phyloP scores from a whole-genome alignment of 305 asterid genomes.

The Solanum hybrid region DNA sequence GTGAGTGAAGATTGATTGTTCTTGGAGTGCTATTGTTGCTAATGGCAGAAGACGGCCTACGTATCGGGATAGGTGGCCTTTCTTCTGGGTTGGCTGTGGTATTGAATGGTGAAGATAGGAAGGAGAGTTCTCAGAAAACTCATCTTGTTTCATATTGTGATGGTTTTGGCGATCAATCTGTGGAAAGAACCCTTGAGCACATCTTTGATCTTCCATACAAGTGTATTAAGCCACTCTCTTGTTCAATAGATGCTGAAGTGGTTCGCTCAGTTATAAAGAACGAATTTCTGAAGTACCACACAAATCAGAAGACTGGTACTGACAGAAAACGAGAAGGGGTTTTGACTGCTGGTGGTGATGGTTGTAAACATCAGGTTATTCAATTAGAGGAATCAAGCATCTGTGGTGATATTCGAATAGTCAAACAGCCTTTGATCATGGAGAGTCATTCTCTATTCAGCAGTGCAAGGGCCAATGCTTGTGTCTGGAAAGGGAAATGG shows the following conservation, averaged over 20 bases:
- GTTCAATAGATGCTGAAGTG: conserved; percentile 35
- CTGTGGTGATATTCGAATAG: conserved; percentile 72
- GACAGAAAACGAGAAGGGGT: conserved; percentile 46
- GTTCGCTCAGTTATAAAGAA: conserved; percentile 55
- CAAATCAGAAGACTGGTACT: conserved; percentile 22
- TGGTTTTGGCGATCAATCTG: conserved; percentile 81
- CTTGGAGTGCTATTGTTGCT: conserved; percentile 13
- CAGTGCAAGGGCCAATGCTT: conserved; percentile 77
- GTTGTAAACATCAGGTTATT: conserved; percentile 32
- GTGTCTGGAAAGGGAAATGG: conserved; percentile 98
- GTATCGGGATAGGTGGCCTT: conserved; percentile 59
- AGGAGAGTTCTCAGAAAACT: conserved; percentile 55
- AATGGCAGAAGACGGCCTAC: conserved; percentile 84
- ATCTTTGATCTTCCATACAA: conserved; percentile 75
- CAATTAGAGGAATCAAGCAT: conserved; percentile 71
- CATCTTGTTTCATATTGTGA: conserved; percentile 73
- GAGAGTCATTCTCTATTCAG: conserved; percentile 85
- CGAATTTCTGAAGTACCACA: conserved; percentile 43
- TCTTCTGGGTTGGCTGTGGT: conserved; percentile 89
- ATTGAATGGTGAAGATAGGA: conserved; percentile 49
- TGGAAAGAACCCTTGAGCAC: conserved; percentile 83
- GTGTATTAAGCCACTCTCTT: conserved; percentile 42
- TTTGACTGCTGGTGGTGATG: conserved; percentile 33
- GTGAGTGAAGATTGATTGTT: conserved; percentile 17
- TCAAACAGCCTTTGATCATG: conserved; percentile 54